phyloP scores from a whole-genome alignment of 306 rosid genomes.

The Vigna reflexopilosa region DNA sequence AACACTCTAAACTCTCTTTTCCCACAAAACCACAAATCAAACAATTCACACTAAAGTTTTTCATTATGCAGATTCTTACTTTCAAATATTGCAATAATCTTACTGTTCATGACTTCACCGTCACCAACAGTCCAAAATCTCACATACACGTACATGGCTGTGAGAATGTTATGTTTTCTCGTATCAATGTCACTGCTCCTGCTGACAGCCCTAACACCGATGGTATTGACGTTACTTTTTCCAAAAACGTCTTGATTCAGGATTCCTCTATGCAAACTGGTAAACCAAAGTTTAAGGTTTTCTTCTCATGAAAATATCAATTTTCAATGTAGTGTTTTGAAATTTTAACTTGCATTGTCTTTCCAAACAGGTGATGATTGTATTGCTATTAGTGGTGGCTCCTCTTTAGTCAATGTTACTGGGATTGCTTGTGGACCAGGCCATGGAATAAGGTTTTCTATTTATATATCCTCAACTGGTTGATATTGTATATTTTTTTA shows the following conservation, averaged over 20 bases:
- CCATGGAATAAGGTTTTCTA: slow-evolving; percentile 56
- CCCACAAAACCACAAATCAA: too few species aligned
- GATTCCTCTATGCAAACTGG: slow-evolving; percentile 44
- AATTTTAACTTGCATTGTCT: background rate
- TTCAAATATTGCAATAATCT: slow-evolving; percentile 30
- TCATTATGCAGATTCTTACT: background rate
- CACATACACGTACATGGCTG: slow-evolving; percentile 33
- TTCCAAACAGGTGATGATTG: background rate
- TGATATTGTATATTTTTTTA: too few species aligned
- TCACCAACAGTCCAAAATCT: slow-evolving; percentile 29
- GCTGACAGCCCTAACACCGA: slow-evolving; percentile 57
- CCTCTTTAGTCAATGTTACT: slow-evolving; percentile 40
- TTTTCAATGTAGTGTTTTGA: background rate
- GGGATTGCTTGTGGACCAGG: slow-evolving; percentile 58
- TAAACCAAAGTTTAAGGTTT: slow-evolving; percentile 6
- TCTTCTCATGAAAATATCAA: background rate
- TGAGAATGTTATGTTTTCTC: slow-evolving; percentile 11
- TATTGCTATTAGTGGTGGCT: background rate
- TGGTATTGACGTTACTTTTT: slow-evolving; percentile 20
- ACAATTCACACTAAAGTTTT: background rate
- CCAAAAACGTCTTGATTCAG: slow-evolving; percentile 36
- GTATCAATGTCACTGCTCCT: slow-evolving; percentile 41
- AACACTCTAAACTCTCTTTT: background rate
- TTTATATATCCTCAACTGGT: too few species aligned
- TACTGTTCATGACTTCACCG: background rate